Conservation (phyloP, 2,329 filamentous ascomycete species). For the Ilyonectria robusta region DNA sequence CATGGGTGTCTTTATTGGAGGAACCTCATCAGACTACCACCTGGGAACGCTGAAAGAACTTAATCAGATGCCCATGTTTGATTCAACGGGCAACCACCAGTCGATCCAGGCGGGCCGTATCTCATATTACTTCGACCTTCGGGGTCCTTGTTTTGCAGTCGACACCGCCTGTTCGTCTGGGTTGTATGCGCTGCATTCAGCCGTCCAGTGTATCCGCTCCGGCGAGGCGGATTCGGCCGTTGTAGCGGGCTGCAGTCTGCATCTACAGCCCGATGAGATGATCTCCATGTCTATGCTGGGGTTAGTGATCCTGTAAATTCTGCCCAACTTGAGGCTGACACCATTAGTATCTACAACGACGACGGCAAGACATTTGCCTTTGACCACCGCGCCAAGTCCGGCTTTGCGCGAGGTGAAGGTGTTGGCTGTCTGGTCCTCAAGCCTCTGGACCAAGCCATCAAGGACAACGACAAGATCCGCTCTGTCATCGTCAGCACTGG, state of each 20-base stretch:
- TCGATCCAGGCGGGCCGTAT: conserved; percentile 65
- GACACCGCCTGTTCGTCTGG: conserved; percentile 55
- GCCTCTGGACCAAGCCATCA: conserved; percentile 31
- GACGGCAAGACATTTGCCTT: conserved; percentile 34
- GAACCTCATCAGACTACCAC: conserved; percentile 64
- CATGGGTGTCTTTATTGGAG: conserved; percentile 66
- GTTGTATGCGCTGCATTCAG: conserved; percentile 52
- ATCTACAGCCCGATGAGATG: conserved; percentile 38
- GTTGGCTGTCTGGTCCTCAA: conserved; percentile 37
- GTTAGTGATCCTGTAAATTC: conserved; percentile 26
- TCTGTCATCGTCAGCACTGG: conserved; percentile 33
- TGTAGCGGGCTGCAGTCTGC: conserved; percentile 51
- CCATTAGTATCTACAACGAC: conserved; percentile 27
- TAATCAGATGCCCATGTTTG: conserved; percentile 65
- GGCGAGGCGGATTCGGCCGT: conserved; percentile 56
- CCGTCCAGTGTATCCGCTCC: conserved; percentile 47
- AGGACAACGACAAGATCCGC: conserved; percentile 36
- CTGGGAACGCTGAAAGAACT: conserved; percentile 60
- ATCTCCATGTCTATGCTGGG: conserved; percentile 51
- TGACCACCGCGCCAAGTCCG: conserved; percentile 32
- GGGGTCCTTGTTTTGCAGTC: conserved; percentile 53
- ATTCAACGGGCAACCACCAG: conserved; percentile 64
- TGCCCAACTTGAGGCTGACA: background rate
- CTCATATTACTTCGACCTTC: conserved; percentile 52
- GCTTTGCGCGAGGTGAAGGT: conserved; percentile 34